Evolutionary conservation across 2,329 filamentous ascomycete genomes (phyloP), one percentile per base, ranked within the genome.

Genomic region (Botryosphaeria dothidea): DNA sequence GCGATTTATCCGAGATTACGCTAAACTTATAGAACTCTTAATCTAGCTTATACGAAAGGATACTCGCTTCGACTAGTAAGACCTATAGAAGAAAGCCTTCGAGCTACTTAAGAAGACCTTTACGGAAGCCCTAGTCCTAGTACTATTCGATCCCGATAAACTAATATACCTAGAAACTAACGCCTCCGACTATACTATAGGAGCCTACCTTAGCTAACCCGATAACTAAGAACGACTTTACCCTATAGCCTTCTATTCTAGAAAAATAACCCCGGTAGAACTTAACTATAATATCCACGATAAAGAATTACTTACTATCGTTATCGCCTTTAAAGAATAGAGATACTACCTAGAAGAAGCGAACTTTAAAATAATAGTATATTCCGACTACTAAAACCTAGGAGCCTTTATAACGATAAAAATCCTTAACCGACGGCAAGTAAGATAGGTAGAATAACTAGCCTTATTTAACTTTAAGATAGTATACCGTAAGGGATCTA

Each of bases 271-370:
- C 13, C 66, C 58, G 7, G 66, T 64, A 1, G 64, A 76, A 66
- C 67, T 57, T 6, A 77, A 77, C 65, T 77, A 77, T 65, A n/a
- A n/a, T n/a, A n/a, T n/a, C n/a, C n/a, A n/a, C n/a, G n/a, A n/a
- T n/a, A n/a, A n/a, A n/a, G n/a, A 77, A 68, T 67, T 79, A 1
- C 41, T 77, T 6, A 72, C 73, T 2, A 74, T 78, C 48, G 61
- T 78, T 19, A 51, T 51, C 3, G 58, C 29, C 19, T 69, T 76
- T 29, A 62, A 74, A 65, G 51, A 71, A 65, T 76, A 66, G 69
- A 5, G 67, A 25, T 60, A 66, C 15, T 60, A 74, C 36, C 66
- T 75, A 0, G 57, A 70, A 58, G 63, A 56, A 6, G 41, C 57
- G 0, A 31, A 66, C 19, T 4, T 67, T 6, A 56, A 45, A 11